Evolutionary conservation across 2,329 filamentous ascomycete genomes (phyloP).

Genomic region (Phaeosphaeria sp.): DNA sequence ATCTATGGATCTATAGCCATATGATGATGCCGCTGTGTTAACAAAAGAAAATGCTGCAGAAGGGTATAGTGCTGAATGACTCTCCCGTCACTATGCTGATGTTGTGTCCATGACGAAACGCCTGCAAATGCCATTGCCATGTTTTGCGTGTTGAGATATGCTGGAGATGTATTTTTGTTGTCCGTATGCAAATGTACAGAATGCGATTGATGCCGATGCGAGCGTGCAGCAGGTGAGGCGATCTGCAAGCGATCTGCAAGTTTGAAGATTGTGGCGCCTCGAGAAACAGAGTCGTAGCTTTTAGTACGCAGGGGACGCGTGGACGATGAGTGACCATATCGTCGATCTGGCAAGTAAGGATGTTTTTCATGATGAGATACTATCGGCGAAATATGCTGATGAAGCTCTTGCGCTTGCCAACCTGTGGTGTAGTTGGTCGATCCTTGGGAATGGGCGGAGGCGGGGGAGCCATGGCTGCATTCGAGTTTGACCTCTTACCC

Average conservation of each 20-base stretch:
- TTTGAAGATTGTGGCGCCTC: slow-evolving; percentile 2
- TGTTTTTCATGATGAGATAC: slow-evolving; percentile 3
- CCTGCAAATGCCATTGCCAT: slow-evolving; percentile 11
- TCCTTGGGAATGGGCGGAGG: slow-evolving; percentile 44
- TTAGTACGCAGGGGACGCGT: slow-evolving; percentile 3
- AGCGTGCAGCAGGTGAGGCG: slow-evolving; percentile 8
- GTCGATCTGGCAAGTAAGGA: not conserved
- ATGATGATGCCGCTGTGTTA: not conserved
- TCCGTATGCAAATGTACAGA: slow-evolving; percentile 11
- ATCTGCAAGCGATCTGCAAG: not conserved
- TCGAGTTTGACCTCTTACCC: slow-evolving; percentile 24
- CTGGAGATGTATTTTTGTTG: not conserved
- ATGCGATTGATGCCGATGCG: slow-evolving; percentile 7
- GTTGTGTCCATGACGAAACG: slow-evolving; percentile 5
- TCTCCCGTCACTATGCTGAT: slow-evolving; percentile 5
- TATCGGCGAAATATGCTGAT: slow-evolving; percentile 51
- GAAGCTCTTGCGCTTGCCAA: slow-evolving; percentile 57
- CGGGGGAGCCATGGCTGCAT: slow-evolving; percentile 13
- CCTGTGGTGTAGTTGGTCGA: slow-evolving; percentile 36
- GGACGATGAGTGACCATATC: not conserved
- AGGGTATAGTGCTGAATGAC: slow-evolving; percentile 9
- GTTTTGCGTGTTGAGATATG: slow-evolving; percentile 6
- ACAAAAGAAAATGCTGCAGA: slow-evolving; percentile 6
- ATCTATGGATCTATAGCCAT: not conserved
- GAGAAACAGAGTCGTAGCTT: slow-evolving; percentile 1